These are phyloP conservation scores for Annulohypoxylon nitens DNA, from an alignment of 495 filamentous ascomycete genomes.

Conservation along the genomic window DNA sequence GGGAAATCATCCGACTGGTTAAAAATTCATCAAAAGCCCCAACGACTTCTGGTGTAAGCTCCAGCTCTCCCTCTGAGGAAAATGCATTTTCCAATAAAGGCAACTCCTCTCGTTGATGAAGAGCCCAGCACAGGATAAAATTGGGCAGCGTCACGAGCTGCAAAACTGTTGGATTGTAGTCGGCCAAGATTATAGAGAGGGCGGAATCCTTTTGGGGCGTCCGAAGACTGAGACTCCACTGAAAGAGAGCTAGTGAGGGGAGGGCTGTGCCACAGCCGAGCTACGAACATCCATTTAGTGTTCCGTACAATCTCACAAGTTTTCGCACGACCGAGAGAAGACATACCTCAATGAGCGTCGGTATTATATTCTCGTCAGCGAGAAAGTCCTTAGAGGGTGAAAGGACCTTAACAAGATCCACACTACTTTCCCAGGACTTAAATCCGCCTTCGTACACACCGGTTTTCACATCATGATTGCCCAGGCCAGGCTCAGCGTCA, in stretches of 20 bases:
- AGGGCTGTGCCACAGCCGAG: constrained; percentile 93
- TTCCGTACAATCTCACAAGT: not conserved
- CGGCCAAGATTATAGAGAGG: constrained; percentile 79
- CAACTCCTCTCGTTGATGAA: constrained; percentile 51
- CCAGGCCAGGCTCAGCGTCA: constrained; percentile 68
- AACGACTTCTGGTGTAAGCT: constrained; percentile 75
- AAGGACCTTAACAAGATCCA: constrained; percentile 85
- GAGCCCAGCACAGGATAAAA: constrained; percentile 84
- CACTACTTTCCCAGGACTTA: constrained; percentile 97
- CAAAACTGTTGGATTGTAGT: constrained; percentile 91
- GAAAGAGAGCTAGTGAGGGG: constrained; percentile 82
- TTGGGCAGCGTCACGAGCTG: constrained; percentile 91
- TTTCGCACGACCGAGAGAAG: not conserved
- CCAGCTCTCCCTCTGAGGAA: constrained; percentile 74
- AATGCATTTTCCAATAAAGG: constrained; percentile 55
- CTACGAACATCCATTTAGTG: constrained; percentile 60
- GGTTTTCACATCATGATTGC: constrained; percentile 85
- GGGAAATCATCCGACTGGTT: constrained; percentile 63
- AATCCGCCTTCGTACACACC: constrained; percentile 98
- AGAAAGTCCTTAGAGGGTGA: constrained; percentile 68
- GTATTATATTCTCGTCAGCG: constrained; percentile 56
- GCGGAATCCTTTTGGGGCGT: constrained; percentile 45
- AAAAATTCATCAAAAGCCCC: constrained; percentile 72
- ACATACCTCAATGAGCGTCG: constrained; percentile 81
- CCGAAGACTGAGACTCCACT: constrained; percentile 67